Evolutionary conservation across 768 basidiomycete species (phyloP).

Genomic region (Lactarius tabidus): DNA sequence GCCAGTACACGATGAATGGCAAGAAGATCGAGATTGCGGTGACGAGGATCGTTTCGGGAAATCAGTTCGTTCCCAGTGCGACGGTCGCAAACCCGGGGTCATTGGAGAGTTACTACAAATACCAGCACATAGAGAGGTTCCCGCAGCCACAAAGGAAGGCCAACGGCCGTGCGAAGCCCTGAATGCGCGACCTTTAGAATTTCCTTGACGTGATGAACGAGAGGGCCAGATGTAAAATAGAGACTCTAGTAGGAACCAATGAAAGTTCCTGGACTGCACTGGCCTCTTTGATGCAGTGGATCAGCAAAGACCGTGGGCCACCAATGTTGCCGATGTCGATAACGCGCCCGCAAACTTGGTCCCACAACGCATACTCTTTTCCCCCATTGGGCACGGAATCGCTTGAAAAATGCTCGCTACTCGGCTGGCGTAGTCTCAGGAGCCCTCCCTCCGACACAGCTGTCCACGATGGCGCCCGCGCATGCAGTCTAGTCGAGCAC

Average conservation of each 20-base stretch:
- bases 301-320: no score
- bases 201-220: no score
- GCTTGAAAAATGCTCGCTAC: constrained; percentile 15
- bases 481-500: constrained; percentile 25
- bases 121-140: constrained; percentile 45
- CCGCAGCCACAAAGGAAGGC: background rate
- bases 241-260: no score
- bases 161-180: background rate
- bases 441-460: constrained; percentile 19
- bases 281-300: no score
- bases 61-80: constrained; percentile 62
- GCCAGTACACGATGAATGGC: constrained; percentile 68
- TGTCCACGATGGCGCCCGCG: constrained; percentile 37
- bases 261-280: no score
- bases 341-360: background rate
- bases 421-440: constrained; percentile 5
- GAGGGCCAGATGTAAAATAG: no score
- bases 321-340: no score
- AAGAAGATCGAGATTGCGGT: constrained; percentile 81
- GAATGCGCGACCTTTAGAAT: background rate
- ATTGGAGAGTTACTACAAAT: constrained; percentile 60
- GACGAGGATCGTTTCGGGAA: constrained; percentile 72
- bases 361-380: no score
- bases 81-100: constrained; percentile 73
- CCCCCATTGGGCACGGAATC: background rate